These are phyloP conservation scores for Chernovozyma aurita DNA, from an alignment of 1,139 yeast species.

Conservation along the genomic window DNA sequence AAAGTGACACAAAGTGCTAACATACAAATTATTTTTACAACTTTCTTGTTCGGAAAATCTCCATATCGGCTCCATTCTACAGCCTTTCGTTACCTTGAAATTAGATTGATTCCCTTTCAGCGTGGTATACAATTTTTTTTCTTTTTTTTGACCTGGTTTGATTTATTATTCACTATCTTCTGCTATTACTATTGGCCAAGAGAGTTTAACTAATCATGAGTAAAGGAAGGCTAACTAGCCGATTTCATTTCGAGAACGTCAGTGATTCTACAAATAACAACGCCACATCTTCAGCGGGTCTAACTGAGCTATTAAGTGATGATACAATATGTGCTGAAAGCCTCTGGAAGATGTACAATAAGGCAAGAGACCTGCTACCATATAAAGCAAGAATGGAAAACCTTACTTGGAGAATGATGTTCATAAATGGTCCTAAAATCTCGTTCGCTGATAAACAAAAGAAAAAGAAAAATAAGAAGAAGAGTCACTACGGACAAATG, in stretches of 20 bases:
- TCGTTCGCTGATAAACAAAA: not conserved
- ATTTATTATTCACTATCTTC: too few species aligned
- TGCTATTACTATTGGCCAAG: too few species aligned
- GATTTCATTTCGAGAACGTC: constrained; percentile 6
- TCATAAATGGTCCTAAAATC: constrained; percentile 30
- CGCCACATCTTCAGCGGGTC: constrained; percentile 1
- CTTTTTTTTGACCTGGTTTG: too few species aligned
- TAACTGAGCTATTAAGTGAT: constrained; percentile 6
- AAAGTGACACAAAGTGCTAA: too few species aligned
- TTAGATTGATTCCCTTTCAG: too few species aligned
- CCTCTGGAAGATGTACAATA: constrained; percentile 77
- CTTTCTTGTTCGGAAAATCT: too few species aligned
- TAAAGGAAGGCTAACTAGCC: constrained; percentile 6
- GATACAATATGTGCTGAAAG: constrained; percentile 38
- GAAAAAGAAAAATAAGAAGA: too few species aligned
- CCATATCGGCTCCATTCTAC: too few species aligned
- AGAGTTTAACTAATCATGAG: too few species aligned
- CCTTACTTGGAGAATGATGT: constrained; percentile 84
- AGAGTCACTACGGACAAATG: not conserved
- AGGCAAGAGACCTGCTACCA: constrained; percentile 75
- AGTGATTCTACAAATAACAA: not conserved
- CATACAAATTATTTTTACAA: too few species aligned
- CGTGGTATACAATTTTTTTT: too few species aligned
- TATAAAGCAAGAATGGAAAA: constrained; percentile 74
- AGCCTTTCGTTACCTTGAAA: too few species aligned